Evolutionary conservation across 75 land plant species (phyloP).

Genomic region (Cupressus sempervirens): DNA sequence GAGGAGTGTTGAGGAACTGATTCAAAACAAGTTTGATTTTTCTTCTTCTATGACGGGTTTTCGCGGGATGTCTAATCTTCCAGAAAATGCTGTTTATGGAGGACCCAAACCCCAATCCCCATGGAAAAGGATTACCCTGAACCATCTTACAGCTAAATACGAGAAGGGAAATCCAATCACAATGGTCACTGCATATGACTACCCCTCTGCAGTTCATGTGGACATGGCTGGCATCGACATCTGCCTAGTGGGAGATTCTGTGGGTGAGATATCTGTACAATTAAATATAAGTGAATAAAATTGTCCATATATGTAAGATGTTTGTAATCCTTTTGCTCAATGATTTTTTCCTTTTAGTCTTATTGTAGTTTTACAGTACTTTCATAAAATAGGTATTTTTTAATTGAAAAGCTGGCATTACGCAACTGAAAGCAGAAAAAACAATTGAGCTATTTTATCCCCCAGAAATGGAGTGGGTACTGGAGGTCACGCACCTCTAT

Average conservation of each 20-base stretch:
- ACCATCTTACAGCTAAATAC: constrained; percentile 58
- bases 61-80: constrained; percentile 63
- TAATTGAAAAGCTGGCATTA: not conserved
- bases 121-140: constrained; percentile 59
- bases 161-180: constrained; percentile 59
- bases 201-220: constrained; percentile 91
- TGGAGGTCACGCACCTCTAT: not conserved
- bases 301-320: not conserved
- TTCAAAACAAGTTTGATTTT: not conserved
- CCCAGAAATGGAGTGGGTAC: not conserved
- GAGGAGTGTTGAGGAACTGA: not conserved
- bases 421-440: too few species aligned
- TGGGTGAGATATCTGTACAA: constrained; percentile 24
- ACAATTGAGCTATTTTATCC: not conserved
- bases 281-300: not conserved
- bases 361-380: not conserved
- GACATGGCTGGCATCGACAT: constrained; percentile 91
- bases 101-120: constrained; percentile 76
- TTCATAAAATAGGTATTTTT: not conserved
- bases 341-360: not conserved
- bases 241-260: constrained; percentile 90
- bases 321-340: not conserved
- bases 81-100: constrained; percentile 79
- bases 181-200: constrained; percentile 93
- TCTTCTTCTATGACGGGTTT: not conserved